A percentile compares a stretch with the other conserved stretches of the same genome.
These are phyloP conservation scores for Calcarisporium arbuscula DNA, from an alignment of 2,329 filamentous ascomycete genomes.

Conservation along the genomic window DNA sequence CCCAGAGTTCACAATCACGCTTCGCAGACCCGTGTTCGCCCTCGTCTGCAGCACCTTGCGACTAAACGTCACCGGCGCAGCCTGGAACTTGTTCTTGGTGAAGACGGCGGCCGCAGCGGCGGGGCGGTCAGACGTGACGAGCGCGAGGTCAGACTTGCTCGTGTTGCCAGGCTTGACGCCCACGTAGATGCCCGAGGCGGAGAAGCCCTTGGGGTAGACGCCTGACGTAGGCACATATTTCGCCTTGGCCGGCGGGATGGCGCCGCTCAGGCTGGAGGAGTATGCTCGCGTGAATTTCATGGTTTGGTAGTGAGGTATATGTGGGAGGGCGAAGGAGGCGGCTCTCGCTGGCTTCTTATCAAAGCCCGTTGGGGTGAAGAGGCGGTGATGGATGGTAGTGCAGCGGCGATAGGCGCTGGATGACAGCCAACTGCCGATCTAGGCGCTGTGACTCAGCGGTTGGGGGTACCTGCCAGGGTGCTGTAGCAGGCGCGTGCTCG, in stretches of 20 bases:
- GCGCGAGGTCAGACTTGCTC: slow-evolving; percentile 80
- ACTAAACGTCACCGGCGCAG: slow-evolving; percentile 86
- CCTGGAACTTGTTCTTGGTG: slow-evolving; percentile 97
- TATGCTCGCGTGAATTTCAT: slow-evolving; percentile 30
- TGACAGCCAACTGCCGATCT: no score
- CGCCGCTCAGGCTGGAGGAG: slow-evolving; percentile 21
- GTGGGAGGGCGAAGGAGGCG: no score
- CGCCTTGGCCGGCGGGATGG: slow-evolving; percentile 71
- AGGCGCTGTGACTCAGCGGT: no score
- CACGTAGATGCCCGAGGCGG: slow-evolving; percentile 78
- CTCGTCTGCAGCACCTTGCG: slow-evolving; percentile 62
- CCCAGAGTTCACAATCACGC: slow-evolving; percentile 88
- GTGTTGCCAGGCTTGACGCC: slow-evolving; percentile 93
- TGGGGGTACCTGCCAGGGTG: no score
- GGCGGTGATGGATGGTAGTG: no score
- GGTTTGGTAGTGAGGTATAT: no score
- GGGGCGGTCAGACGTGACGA: slow-evolving; percentile 79
- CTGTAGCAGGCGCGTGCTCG: no score
- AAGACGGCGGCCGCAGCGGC: slow-evolving; percentile 89
- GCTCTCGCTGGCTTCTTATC: no score
- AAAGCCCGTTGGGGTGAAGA: no score
- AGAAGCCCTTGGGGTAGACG: slow-evolving; percentile 85
- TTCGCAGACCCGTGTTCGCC: slow-evolving; percentile 63
- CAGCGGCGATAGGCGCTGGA: no score
- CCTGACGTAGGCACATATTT: slow-evolving; percentile 84